Conservation (phyloP, 345 rosid genomes). For the Passiflora organensis region DNA sequence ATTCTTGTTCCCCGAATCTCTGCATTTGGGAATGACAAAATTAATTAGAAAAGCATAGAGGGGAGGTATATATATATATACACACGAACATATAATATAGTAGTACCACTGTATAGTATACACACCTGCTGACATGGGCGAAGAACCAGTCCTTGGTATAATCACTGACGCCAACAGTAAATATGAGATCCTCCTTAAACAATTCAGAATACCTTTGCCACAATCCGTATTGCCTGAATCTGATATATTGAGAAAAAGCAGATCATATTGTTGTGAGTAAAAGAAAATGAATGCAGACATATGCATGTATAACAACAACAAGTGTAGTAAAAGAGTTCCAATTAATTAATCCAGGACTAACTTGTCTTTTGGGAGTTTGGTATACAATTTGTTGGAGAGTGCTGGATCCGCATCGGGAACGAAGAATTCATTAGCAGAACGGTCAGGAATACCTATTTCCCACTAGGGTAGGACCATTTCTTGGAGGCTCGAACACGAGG, state of each 20-base stretch:
- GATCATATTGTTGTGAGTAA: background rate
- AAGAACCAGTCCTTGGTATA: constrained; percentile 52
- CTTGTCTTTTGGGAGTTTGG: constrained; percentile 25
- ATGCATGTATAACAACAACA: background rate
- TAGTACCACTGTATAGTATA: no score
- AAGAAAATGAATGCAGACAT: background rate
- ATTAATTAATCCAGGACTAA: constrained; percentile 1
- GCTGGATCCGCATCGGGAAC: constrained; percentile 59
- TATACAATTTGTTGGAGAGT: constrained; percentile 36
- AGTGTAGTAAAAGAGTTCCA: no score
- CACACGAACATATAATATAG: no score
- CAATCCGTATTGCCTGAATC: constrained; percentile 29
- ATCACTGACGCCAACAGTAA: constrained; percentile 7
- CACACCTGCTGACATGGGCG: constrained; percentile 70
- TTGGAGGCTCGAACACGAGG: constrained; percentile 48
- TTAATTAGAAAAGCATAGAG: background rate
- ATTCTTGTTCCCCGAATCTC: constrained; percentile 27
- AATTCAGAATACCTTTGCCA: constrained; percentile 21
- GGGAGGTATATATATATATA: no score
- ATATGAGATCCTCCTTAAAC: constrained; percentile 15
- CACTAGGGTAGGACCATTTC: constrained; percentile 74
- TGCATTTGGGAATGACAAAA: constrained; percentile 9
- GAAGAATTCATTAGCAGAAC: constrained; percentile 66
- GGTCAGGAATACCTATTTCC: constrained; percentile 86
- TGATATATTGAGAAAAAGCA: background rate